These are phyloP conservation scores for Xerocomellus amylosporus DNA, from an alignment of 768 basidiomycete species.

Conservation along the genomic window DNA sequence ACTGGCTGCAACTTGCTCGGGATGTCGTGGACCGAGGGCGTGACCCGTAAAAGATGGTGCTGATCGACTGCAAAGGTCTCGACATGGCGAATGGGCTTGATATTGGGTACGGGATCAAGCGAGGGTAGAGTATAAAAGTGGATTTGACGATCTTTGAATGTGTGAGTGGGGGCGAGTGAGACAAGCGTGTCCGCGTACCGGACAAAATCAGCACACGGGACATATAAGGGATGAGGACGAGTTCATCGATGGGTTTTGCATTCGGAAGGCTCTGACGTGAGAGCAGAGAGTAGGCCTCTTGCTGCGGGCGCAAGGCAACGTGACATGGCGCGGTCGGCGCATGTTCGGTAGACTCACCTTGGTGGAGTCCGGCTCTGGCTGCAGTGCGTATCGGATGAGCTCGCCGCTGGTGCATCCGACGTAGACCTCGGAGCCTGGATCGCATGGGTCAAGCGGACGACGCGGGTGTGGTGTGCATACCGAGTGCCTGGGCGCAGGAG, in stretches of 20 bases:
- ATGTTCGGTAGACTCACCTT: conserved; percentile 36
- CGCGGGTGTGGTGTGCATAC: conserved; percentile 30
- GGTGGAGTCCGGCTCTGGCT: conserved; percentile 48
- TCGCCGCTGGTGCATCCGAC: conserved; percentile 85
- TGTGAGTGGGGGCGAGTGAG: background rate
- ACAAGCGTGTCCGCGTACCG: conserved; percentile 43
- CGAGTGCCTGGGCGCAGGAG: conserved; percentile 55
- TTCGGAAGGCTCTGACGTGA: conserved; percentile 69
- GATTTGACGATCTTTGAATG: conserved; percentile 52
- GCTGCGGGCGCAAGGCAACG: conserved; percentile 28
- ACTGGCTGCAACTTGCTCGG: conserved; percentile 47
- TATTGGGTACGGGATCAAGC: conserved; percentile 63
- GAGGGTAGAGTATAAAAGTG: conserved; percentile 80
- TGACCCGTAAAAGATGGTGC: conserved; percentile 54
- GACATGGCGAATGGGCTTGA: conserved; percentile 80
- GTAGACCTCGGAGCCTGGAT: conserved; percentile 76
- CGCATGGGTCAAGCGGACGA: conserved; percentile 2
- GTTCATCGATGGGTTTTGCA: conserved; percentile 73
- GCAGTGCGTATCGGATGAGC: conserved; percentile 74
- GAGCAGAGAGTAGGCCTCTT: conserved; percentile 61
- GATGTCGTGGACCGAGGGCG: conserved; percentile 40
- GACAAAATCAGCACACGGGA: conserved; percentile 73
- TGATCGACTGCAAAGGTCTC: conserved; percentile 82
- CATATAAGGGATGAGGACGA: conserved; percentile 75
- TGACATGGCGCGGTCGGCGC: background rate